Percentiles rank a stretch among this genome's conserved stretches.
Conservation (phyloP, 2,329 filamentous ascomycete genomes). For the Chaetomium globosum region DNA sequence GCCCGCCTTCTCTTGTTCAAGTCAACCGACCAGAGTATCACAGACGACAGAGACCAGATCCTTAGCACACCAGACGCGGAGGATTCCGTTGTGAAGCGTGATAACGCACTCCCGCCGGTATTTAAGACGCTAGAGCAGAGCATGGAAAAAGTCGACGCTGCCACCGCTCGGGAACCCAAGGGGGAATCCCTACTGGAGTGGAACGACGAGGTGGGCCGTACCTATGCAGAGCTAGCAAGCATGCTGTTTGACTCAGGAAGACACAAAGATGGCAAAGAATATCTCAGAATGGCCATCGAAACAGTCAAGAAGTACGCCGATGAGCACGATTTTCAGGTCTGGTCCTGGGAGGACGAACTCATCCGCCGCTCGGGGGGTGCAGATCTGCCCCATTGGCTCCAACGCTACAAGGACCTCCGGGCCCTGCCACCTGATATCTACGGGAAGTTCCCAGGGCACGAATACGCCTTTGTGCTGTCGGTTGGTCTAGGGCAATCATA, state of each 20-base stretch:
- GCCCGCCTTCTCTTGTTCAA: no score
- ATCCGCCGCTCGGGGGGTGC: background rate
- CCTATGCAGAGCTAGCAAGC: background rate
- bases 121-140: background rate
- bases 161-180: background rate
- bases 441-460: background rate
- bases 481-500: background rate
- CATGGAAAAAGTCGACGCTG: background rate
- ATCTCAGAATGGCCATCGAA: background rate
- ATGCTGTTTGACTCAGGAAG: conserved; percentile 2
- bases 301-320: background rate
- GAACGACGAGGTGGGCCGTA: background rate
- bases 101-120: no score
- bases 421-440: background rate
- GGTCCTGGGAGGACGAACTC: conserved; percentile 12
- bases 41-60: no score
- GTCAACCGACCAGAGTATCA: no score
- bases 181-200: background rate
- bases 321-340: background rate
- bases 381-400: background rate
- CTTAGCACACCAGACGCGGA: no score
- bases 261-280: background rate
- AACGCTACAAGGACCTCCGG: background rate
- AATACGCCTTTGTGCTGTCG: background rate
- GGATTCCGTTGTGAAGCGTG: no score